phyloP scores from a whole-genome alignment of 2,329 filamentous ascomycete genomes.

The Neonectria ditissima region DNA sequence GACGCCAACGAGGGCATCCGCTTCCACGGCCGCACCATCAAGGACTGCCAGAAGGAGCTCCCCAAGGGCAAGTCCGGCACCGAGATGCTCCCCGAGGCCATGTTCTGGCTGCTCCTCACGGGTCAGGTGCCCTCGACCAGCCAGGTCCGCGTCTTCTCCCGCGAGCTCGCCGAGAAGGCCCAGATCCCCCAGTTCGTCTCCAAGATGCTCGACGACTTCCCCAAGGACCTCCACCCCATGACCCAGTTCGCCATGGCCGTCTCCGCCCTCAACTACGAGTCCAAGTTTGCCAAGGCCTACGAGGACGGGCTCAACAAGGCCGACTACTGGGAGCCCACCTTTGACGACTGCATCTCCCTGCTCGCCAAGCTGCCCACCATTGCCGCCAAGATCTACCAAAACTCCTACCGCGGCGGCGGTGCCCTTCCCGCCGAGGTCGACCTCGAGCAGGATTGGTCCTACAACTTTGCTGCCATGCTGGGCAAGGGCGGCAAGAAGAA shows the following conservation, averaged over 20 bases:
- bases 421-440: constrained; percentile 83
- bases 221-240: constrained; percentile 94
- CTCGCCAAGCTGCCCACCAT: constrained; percentile 97
- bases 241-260: constrained; percentile 97
- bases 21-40: constrained; percentile 98
- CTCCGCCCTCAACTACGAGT: constrained; percentile 94
- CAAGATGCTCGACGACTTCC: constrained; percentile 91
- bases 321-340: constrained; percentile 98
- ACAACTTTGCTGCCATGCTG: constrained; percentile 98
- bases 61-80: constrained; percentile 93
- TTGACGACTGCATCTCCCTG: constrained; percentile 93
- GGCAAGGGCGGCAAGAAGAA: constrained; percentile 90
- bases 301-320: constrained; percentile 92
- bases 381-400: constrained; percentile 97
- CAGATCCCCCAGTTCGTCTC: constrained; percentile 84
- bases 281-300: constrained; percentile 93
- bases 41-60: constrained; percentile 93
- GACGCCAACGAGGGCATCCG: constrained; percentile 97
- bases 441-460: constrained; percentile 91
- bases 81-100: constrained; percentile 98
- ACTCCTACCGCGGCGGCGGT: constrained; percentile 81
- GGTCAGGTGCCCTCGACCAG: constrained; percentile 86
- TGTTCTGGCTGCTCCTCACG: constrained; percentile 99
- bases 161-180: constrained; percentile 88
- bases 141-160: constrained; percentile 86